These are phyloP conservation scores for Inosperma sp. DNA, from an alignment of 768 basidiomycete species.

Conservation along the genomic window DNA sequence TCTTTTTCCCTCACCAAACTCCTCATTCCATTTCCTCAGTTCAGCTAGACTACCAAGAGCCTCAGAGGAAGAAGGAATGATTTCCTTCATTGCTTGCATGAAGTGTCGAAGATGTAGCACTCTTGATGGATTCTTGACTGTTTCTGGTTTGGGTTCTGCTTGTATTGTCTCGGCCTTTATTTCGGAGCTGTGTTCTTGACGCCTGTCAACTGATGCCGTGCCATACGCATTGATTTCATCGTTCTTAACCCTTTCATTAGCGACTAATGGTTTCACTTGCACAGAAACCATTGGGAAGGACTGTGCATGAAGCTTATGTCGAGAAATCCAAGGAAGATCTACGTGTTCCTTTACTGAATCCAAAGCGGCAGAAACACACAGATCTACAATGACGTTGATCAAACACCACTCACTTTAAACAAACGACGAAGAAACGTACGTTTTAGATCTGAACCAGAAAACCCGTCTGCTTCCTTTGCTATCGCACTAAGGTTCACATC, in stretches of 20 bases:
- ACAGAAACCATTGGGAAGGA: not conserved
- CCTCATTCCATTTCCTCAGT: slow-evolving; percentile 86
- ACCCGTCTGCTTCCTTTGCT: slow-evolving; percentile 73
- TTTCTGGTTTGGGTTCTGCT: not conserved
- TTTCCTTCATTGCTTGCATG: slow-evolving; percentile 79
- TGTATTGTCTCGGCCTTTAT: not conserved
- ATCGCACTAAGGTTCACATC: slow-evolving; percentile 60
- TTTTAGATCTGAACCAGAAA: slow-evolving; percentile 93
- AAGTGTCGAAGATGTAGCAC: slow-evolving; percentile 50
- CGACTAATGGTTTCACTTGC: not conserved
- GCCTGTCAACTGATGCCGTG: not conserved
- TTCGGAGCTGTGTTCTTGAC: not conserved
- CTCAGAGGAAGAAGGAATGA: slow-evolving; percentile 87
- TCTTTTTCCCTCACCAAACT: slow-evolving; percentile 82
- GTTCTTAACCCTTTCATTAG: not conserved
- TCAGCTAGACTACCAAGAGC: slow-evolving; percentile 68
- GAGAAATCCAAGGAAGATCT: slow-evolving; percentile 66
- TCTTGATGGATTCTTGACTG: not conserved
- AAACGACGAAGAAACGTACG: slow-evolving; percentile 47
- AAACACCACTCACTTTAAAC: not conserved
- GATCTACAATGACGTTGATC: slow-evolving; percentile 47
- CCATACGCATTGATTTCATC: no score
- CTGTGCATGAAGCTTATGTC: slow-evolving; percentile 3
- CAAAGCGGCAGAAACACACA: slow-evolving; percentile 89
- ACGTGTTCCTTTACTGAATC: slow-evolving; percentile 87